Conservation (phyloP, 169 alveolate genomes). For the Plasmodium billcollinsi region DNA sequence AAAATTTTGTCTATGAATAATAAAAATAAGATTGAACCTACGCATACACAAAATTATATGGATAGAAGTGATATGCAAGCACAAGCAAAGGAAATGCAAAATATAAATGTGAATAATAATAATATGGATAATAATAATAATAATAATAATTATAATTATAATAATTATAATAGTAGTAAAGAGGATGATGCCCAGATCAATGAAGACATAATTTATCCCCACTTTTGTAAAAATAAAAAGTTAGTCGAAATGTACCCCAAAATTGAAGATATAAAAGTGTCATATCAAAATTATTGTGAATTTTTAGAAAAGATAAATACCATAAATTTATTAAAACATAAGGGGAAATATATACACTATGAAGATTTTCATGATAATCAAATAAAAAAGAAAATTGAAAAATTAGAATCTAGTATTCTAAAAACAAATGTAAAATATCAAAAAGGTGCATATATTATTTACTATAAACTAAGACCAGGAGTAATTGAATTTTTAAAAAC, state of each 20-base stretch:
- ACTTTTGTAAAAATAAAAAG: conserved; percentile 19
- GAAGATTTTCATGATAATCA: conserved; percentile 63
- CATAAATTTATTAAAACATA: conserved; percentile 72
- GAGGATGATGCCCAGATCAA: not conserved
- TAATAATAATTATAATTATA: not conserved
- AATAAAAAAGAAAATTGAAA: conserved; percentile 32
- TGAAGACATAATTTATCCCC: conserved; percentile 15
- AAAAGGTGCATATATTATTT: conserved; percentile 76
- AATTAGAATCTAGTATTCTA: conserved; percentile 77
- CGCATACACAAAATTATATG: not conserved
- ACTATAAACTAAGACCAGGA: conserved; percentile 89
- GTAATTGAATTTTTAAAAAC: conserved; percentile 83
- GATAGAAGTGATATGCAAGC: not conserved
- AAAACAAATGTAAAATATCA: conserved; percentile 79
- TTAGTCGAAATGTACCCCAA: conserved; percentile 17
- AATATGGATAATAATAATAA: not conserved
- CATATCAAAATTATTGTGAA: conserved; percentile 61
- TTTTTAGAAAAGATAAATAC: conserved; percentile 62
- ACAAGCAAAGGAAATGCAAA: too few relatives aligned
- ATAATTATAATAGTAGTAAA: not conserved
- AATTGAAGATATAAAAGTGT: conserved; percentile 75
- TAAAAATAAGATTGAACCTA: not conserved
- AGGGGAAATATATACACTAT: conserved; percentile 76
- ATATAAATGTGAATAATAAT: not conserved
- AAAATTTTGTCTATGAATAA: not conserved